Evolutionary conservation across 306 rosid species (phyloP).

Genomic region (Malus domestica): ASM211411v1 NC_041801.1:7032001-7032500

Average conservation of each 20-base stretch:
- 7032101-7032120: no score
- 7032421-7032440: conserved; percentile 66
- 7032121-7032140: no score
- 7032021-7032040: no score
- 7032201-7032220: not conserved
- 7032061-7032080: no score
- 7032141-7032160: no score
- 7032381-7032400: conserved; percentile 91
- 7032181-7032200: no score
- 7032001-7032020: no score
- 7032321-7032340: conserved; percentile 91
- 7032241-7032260: not conserved
- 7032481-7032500: conserved; percentile 65
- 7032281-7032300: conserved; percentile 72
- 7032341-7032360: conserved; percentile 82
- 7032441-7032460: conserved; percentile 78
- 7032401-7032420: conserved; percentile 85
- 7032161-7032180: no score
- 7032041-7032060: no score
- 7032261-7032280: not conserved
- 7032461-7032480: conserved; percentile 37
- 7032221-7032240: conserved; percentile 19
- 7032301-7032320: conserved; percentile 72
- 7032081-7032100: no score
- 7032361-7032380: conserved; percentile 42